Conservation (phyloP, 1,284 basidiomycete genomes). For the Ganoderma sp. region DNA sequence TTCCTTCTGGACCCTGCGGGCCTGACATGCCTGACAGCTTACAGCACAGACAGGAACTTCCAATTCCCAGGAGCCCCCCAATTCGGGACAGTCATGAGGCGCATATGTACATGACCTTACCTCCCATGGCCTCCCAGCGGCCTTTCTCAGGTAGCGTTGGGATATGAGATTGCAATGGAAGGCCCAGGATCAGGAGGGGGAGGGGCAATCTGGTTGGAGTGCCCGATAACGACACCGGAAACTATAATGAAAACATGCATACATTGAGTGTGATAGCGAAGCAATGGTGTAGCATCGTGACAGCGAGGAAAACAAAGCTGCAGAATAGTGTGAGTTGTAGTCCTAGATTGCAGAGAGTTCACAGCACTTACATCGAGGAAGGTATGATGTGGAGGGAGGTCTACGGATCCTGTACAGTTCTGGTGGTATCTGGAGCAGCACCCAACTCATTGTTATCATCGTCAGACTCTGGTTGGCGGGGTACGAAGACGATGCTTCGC, state of each 20-base stretch:
- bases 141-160: too few relatives aligned
- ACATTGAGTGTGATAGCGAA: neutral
- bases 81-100: too few relatives aligned
- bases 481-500: conserved; percentile 14
- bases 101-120: too few relatives aligned
- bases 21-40: too few relatives aligned
- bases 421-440: neutral
- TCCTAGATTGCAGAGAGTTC: neutral
- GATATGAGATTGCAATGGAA: too few relatives aligned
- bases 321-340: neutral
- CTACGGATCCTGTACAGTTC: neutral
- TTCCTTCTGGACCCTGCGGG: too few relatives aligned
- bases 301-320: neutral
- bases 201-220: too few relatives aligned
- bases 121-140: too few relatives aligned
- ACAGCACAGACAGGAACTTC: too few relatives aligned
- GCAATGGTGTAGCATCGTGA: neutral
- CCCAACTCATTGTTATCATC: neutral
- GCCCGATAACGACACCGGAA: too few relatives aligned
- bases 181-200: too few relatives aligned
- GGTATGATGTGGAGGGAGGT: neutral
- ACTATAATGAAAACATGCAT: neutral
- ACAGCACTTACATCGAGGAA: neutral
- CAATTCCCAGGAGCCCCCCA: too few relatives aligned
- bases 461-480: conserved; percentile 5